Evolutionary conservation across 2,329 filamentous ascomycete species (phyloP), one percentile per base, ranked within the genome.

Genomic region (Coleophoma eucalyptorum): DNA sequence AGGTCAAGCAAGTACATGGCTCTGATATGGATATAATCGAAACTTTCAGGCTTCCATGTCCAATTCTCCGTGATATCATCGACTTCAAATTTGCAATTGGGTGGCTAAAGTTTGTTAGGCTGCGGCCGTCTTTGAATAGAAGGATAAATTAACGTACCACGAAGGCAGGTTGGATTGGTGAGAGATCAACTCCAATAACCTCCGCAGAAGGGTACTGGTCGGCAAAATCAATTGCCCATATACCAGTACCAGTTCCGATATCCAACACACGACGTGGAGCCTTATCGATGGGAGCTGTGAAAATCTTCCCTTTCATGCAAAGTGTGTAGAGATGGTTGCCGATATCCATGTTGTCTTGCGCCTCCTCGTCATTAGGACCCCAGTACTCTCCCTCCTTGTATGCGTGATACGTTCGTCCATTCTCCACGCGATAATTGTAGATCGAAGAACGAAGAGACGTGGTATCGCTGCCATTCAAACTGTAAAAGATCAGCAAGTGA

Each of bases 11-110:
- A 3, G 3, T 73, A 71, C 63, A 86, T 70, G 58, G 81, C 70
- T 45, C 76, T 73, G 2, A 76, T 73, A 62, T 83, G 80, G 55
- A 85, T 74, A 58, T 76, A 79, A 65, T 84, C 80, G 58, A 82
- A 78, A 49, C 73, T 65, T 55, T 81, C 75, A 15, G 58, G 53
- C 18, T 53, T 46, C 49, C 64, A 67, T 61, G 70, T 65, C 67
- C 68, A 69, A 35, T 63, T 58, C 32, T 63, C 57, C 16, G 76
- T 69, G 35, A 78, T 77, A 58, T 87, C 82, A 59, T 86, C 82
- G 43, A 86, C 75, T 45, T 83, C 72, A 57, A 86, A 86, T 48
- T 76, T 73, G 54, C 81, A 78, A 57, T 86, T 86, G 32, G 72
- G 69, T 1, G 80, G 80, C 41, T 43, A 26, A 4, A 8, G 13